Evolutionary conservation across 148 eudicot species (phyloP), one percentile per base, ranked within the genome.

Genomic region (Euryodendron excelsum): DNA sequence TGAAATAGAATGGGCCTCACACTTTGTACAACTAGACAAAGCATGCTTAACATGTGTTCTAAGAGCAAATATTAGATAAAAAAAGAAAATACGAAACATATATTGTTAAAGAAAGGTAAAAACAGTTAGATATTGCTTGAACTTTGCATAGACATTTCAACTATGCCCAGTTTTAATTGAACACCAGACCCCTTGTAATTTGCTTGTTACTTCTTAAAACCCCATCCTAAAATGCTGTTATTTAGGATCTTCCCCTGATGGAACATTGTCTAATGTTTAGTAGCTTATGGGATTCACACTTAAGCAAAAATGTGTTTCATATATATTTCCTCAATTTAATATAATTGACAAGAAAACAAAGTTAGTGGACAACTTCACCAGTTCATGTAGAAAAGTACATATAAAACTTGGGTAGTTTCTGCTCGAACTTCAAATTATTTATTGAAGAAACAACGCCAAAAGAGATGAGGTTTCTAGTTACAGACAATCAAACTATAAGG

Each of bases 241-340:
- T 21, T 67, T 36, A 67, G 13, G 20, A n/a, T 60, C 50, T 36
- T 37, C 21, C 33, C 45, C 5, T 36, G 3, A 28, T 27, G 55
- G 73, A 48, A 23, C 31, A 41, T 69, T 45, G 8, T 44, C 73
- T n/a, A n/a, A 68, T 20, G 50, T 37, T 45, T 69, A 69, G 73
- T 41, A 69, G 47, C 13, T 10, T 13, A 7, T 69, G 52, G 18
- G 9, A 28, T 45, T 27, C n/a, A 47, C 36, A 69, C 44, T 12
- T 3, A 31, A 27, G 56, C 27, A 69, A 69, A 21, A 69, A 17
- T 17, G 55, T 69, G 56, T 31, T 25, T 28, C 12, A 47, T 47
- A 48, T 47, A 28, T 44, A 36, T 47, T 47, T 70, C 58, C 56
- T 70, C 36, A 27, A 45, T 37, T 67, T 67, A 41, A n/a, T 67